Conservation (phyloP, 2,329 filamentous ascomycete genomes). For the Beauveria sp. region DNA sequence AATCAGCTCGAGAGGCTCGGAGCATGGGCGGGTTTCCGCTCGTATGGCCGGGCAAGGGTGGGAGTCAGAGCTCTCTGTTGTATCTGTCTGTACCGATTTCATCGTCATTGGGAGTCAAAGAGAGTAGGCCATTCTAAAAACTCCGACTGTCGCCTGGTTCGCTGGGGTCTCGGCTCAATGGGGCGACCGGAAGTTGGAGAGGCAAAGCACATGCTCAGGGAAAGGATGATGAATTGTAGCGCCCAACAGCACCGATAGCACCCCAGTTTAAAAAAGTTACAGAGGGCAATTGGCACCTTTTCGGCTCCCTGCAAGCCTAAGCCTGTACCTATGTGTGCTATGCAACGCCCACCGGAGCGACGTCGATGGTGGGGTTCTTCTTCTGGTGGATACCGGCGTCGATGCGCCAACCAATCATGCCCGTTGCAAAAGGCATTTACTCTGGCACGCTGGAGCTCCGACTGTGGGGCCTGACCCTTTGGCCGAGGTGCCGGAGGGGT, state of each 20-base stretch:
- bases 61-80: background rate
- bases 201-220: constrained; percentile 7
- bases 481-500: constrained; percentile 7
- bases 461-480: background rate
- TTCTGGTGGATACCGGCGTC: background rate
- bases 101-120: background rate
- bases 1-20: background rate
- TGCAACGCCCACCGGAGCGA: background rate
- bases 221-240: background rate
- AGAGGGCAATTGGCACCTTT: background rate
- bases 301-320: background rate
- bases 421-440: background rate
- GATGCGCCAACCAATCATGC: background rate
- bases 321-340: background rate
- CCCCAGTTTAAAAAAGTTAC: background rate
- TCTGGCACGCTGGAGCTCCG: background rate
- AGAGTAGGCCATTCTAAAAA: background rate
- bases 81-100: background rate
- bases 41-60: background rate
- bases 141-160: background rate
- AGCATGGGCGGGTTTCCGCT: constrained; percentile 8
- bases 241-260: background rate
- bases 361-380: background rate
- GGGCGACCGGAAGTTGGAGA: constrained; percentile 9
- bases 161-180: constrained; percentile 8